phyloP scores from a whole-genome alignment of 1,284 basidiomycete species.

The Fistulinella cinereoalba region DNA sequence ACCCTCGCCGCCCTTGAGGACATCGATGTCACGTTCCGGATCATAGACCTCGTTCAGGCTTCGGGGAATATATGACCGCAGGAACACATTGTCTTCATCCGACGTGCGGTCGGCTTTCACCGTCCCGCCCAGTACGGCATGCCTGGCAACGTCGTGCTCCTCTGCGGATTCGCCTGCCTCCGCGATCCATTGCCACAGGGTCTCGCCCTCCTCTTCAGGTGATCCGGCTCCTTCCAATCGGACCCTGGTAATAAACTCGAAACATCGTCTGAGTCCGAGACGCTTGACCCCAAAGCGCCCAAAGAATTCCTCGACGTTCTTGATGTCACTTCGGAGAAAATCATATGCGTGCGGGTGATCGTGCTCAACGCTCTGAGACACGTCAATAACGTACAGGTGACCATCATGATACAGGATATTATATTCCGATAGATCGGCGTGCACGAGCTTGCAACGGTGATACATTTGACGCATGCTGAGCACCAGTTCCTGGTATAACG shows the following conservation, averaged over 20 bases:
- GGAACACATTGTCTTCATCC: slow-evolving; percentile 85
- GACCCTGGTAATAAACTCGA: slow-evolving; percentile 84
- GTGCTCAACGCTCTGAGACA: slow-evolving; percentile 98
- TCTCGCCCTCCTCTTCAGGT: slow-evolving; percentile 39
- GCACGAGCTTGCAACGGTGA: slow-evolving; percentile 89
- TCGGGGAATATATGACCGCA: slow-evolving; percentile 89
- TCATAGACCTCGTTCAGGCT: slow-evolving; percentile 89
- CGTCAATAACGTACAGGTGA: slow-evolving; percentile 95
- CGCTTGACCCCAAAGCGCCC: slow-evolving; percentile 69
- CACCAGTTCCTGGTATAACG: slow-evolving; percentile 81
- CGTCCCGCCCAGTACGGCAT: slow-evolving; percentile 8
- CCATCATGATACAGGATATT: slow-evolving; percentile 86
- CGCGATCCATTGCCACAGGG: slow-evolving; percentile 53
- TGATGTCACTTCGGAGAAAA: slow-evolving; percentile 90
- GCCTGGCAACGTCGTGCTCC: slow-evolving; percentile 10
- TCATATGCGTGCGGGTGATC: slow-evolving; percentile 97
- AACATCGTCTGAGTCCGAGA: slow-evolving; percentile 80
- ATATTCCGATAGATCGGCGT: slow-evolving; percentile 98
- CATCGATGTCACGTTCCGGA: slow-evolving; percentile 85
- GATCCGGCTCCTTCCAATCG: slow-evolving; percentile 37
- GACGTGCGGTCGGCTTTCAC: slow-evolving; percentile 13
- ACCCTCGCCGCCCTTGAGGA: slow-evolving; percentile 67
- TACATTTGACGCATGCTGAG: slow-evolving; percentile 84
- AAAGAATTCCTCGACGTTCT: slow-evolving; percentile 94
- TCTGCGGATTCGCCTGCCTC: slow-evolving; percentile 31